Conservation (phyloP, 2,329 filamentous ascomycete genomes). For the Claviceps maximensis region DNA sequence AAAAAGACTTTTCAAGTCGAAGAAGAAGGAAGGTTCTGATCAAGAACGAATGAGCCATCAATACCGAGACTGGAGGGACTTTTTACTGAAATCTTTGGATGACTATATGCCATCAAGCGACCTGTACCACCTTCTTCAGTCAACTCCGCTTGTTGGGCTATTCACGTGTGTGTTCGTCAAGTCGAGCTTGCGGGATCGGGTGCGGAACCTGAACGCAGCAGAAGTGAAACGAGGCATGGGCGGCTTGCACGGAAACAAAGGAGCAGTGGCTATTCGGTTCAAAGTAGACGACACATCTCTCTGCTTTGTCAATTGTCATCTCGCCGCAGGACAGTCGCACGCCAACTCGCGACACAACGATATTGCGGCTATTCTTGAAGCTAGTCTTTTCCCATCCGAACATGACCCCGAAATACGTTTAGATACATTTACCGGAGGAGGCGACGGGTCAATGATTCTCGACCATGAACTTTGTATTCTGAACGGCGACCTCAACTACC, state of each 20-base stretch:
- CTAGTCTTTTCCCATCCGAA: conserved; percentile 59
- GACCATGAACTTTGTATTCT: conserved; percentile 96
- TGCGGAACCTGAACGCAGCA: conserved; percentile 63
- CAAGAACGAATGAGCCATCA: conserved; percentile 93
- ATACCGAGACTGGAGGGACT: conserved; percentile 92
- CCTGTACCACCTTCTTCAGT: conserved; percentile 76
- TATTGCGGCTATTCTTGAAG: conserved; percentile 77
- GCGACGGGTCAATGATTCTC: conserved; percentile 85
- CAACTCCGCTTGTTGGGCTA: conserved; percentile 74
- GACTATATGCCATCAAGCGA: conserved; percentile 67
- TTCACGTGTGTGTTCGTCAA: conserved; percentile 96
- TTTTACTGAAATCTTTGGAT: conserved; percentile 68
- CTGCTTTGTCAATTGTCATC: conserved; percentile 94
- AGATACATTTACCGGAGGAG: conserved; percentile 79
- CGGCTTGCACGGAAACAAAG: conserved; percentile 91
- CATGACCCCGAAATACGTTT: conserved; percentile 52
- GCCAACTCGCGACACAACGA: conserved; percentile 89
- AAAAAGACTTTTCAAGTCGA: conserved; percentile 86
- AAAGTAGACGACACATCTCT: conserved; percentile 85
- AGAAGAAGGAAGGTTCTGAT: conserved; percentile 69
- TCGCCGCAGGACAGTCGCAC: conserved; percentile 85
- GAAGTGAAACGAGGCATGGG: conserved; percentile 96
- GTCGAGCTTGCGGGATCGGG: conserved; percentile 58
- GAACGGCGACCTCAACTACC: conserved; percentile 95
- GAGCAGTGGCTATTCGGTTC: conserved; percentile 84